A percentile compares a stretch with the other conserved stretches of the same genome.
Evolutionary conservation across 2,329 filamentous ascomycete genomes (phyloP).

Genomic region (Nemania diffusa): DNA sequence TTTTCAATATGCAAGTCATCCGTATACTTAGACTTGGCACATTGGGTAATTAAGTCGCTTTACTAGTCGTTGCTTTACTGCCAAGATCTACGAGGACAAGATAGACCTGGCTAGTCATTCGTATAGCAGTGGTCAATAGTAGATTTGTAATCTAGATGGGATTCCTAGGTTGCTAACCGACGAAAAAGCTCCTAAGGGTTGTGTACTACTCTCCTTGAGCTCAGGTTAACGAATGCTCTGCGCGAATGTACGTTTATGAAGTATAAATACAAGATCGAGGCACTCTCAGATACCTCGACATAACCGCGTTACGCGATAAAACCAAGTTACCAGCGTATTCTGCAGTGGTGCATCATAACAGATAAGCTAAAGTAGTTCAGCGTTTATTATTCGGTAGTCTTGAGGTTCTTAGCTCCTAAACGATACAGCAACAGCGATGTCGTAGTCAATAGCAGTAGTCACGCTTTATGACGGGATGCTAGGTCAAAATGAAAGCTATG

Average conservation of each 20-base stretch:
- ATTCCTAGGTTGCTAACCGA: neutral
- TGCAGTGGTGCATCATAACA: constrained; percentile 10
- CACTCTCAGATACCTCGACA: neutral
- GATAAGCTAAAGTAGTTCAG: constrained; percentile 7
- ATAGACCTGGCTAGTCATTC: neutral
- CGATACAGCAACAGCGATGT: constrained; percentile 5
- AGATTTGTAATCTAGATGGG: constrained; percentile 1
- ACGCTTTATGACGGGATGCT: constrained; percentile 11
- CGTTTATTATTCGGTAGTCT: constrained; percentile 12
- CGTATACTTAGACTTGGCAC: constrained; percentile 19
- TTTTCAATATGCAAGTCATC: constrained; percentile 17
- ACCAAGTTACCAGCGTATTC: constrained; percentile 2
- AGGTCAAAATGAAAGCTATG: constrained; percentile 10
- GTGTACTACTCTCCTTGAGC: neutral
- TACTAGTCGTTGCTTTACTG: neutral
- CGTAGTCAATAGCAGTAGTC: constrained; percentile 1
- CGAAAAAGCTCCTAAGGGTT: neutral
- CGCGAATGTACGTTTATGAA: constrained; percentile 1
- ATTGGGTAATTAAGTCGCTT: constrained; percentile 4
- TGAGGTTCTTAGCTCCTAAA: neutral
- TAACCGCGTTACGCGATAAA: constrained; percentile 9
- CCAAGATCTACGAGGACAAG: neutral
- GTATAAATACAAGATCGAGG: neutral
- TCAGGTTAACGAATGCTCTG: neutral
- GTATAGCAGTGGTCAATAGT: neutral